phyloP scores from a whole-genome alignment of 2,329 filamentous ascomycete species.

The Hortaea sp. region DNA sequence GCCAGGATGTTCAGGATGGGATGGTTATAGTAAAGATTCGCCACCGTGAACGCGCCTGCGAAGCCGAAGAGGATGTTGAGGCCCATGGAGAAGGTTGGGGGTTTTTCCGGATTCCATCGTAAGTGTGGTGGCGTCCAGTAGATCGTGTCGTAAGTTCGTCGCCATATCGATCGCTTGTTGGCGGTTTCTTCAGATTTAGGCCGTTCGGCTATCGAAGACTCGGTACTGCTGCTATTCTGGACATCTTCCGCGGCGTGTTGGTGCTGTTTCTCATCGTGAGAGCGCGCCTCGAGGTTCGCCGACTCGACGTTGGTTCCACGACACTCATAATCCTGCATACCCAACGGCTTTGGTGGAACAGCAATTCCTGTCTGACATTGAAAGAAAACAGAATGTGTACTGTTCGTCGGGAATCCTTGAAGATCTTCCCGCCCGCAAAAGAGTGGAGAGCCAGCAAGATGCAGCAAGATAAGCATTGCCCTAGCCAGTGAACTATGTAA shows the following conservation, averaged over 20 bases:
- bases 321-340: too few species aligned
- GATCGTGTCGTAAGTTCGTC: conserved; percentile 24
- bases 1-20: conserved; percentile 70
- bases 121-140: conserved; percentile 56
- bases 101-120: conserved; percentile 56
- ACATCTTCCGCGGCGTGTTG: not conserved
- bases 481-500: too few species aligned
- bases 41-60: conserved; percentile 59
- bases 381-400: too few species aligned
- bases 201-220: not conserved
- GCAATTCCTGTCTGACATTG: too few species aligned
- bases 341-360: too few species aligned
- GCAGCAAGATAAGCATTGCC: too few species aligned
- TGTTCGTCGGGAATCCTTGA: too few species aligned
- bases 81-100: conserved; percentile 56
- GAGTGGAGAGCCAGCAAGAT: too few species aligned
- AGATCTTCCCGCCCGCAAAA: too few species aligned
- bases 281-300: not conserved
- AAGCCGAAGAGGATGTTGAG: conserved; percentile 63
- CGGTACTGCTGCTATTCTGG: conserved; percentile 2
- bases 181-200: conserved; percentile 1
- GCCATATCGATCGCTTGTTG: conserved; percentile 13
- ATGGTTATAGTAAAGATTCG: conserved; percentile 74
- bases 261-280: not conserved
- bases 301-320: too few species aligned